Evolutionary conservation across 805 yeast genomes (phyloP).

Genomic region (Cyberlindnera veronae): DNA sequence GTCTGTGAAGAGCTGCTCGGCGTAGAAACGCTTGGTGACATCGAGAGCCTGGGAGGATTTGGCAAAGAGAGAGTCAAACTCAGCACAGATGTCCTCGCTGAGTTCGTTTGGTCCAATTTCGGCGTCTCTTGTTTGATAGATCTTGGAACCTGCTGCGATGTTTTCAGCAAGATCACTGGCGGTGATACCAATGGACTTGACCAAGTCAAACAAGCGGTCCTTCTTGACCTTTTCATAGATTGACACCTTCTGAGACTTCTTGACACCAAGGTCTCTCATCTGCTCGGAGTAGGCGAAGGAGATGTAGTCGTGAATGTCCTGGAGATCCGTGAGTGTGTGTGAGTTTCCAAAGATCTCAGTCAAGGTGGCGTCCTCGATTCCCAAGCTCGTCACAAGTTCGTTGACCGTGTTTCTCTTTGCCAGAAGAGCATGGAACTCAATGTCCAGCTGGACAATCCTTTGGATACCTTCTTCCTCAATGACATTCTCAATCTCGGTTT

Average conservation of each 20-base stretch:
- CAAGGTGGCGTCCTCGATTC: conserved; percentile 54
- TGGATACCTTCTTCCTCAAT: conserved; percentile 84
- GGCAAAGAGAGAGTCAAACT: conserved; percentile 44
- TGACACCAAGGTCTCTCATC: conserved; percentile 33
- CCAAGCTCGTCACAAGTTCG: conserved; percentile 50
- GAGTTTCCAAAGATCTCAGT: conserved; percentile 55
- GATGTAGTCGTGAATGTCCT: conserved; percentile 82
- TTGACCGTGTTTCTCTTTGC: conserved; percentile 67
- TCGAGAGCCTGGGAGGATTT: conserved; percentile 60
- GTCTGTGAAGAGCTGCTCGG: conserved; percentile 77
- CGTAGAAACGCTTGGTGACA: conserved; percentile 70
- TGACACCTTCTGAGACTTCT: conserved; percentile 42
- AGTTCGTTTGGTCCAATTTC: conserved; percentile 57
- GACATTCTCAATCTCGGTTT: conserved; percentile 39
- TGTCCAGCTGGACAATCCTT: conserved; percentile 83
- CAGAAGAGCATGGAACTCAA: conserved; percentile 81
- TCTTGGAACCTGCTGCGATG: conserved; percentile 59
- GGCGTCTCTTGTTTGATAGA: conserved; percentile 55
- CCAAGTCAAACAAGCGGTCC: conserved; percentile 61
- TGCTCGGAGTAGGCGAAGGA: conserved; percentile 59
- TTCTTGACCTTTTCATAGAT: conserved; percentile 64
- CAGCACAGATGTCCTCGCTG: conserved; percentile 40
- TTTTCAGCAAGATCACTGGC: conserved; percentile 82
- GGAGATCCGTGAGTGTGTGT: conserved; percentile 69
- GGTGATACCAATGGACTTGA: conserved; percentile 70